Conservation (phyloP, 1,284 basidiomycete species). For the Papiliotrema fonsecae region DNA sequence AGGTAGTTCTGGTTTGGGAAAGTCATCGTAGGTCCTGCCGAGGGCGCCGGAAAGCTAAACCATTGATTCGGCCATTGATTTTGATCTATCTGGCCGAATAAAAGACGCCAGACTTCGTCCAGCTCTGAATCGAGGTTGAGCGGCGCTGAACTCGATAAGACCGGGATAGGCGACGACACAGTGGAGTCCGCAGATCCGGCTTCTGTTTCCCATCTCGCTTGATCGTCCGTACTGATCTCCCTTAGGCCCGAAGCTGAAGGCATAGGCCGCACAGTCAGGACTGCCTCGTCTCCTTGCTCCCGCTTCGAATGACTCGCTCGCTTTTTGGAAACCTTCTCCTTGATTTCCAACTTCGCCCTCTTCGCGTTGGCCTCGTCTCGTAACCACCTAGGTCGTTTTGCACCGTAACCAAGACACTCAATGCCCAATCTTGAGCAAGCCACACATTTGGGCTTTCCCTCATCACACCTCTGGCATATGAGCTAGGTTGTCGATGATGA, state of each 20-base stretch:
- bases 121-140: not conserved
- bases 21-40: not conserved
- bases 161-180: not conserved
- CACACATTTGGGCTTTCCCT: constrained; percentile 60
- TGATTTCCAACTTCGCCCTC: constrained; percentile 6
- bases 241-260: not conserved
- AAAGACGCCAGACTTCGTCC: constrained; percentile 1
- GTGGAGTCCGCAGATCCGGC: not conserved
- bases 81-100: not conserved
- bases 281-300: not conserved
- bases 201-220: not conserved
- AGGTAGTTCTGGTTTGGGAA: constrained; percentile 15
- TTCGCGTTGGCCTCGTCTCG: constrained; percentile 38
- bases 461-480: constrained; percentile 70
- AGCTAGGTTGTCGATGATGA: not conserved
- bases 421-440: constrained; percentile 71
- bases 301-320: not conserved
- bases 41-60: not conserved
- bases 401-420: constrained; percentile 78
- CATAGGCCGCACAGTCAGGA: not conserved
- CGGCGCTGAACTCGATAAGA: not conserved
- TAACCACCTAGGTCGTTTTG: constrained; percentile 77
- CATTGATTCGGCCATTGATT: not conserved
- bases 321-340: not conserved
- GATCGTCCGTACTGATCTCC: not conserved